A percentile compares a stretch with the other conserved stretches of the same genome.
phyloP scores from a whole-genome alignment of 805 yeast genomes.

The Cyberlindnera xylosilytica region DNA sequence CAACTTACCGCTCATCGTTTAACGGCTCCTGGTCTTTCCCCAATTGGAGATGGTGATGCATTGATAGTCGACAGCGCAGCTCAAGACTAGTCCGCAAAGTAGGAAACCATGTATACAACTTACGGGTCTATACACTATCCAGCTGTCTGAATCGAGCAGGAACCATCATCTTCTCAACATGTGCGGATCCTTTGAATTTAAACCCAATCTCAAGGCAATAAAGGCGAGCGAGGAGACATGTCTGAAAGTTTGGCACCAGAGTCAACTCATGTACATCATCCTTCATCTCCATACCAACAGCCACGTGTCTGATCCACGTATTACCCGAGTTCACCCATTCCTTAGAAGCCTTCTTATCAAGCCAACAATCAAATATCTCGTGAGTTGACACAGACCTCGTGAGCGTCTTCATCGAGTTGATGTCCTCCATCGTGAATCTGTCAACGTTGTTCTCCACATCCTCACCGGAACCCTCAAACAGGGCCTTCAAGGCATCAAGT shows the following conservation, averaged over 20 bases:
- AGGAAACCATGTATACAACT: too few species aligned
- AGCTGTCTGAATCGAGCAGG: constrained; percentile 37
- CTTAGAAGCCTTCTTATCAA: constrained; percentile 17
- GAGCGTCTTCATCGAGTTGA: constrained; percentile 22
- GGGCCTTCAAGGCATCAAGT: constrained; percentile 18
- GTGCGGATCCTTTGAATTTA: constrained; percentile 31
- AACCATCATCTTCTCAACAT: constrained; percentile 28
- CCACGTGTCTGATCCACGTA: constrained; percentile 25
- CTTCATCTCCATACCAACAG: constrained; percentile 39
- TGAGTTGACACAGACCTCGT: constrained; percentile 11
- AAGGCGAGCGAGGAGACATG: constrained; percentile 56
- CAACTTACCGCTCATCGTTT: too few species aligned
- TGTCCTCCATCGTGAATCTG: constrained; percentile 15
- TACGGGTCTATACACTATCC: too few species aligned
- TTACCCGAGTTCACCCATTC: constrained; percentile 8
- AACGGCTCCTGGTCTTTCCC: too few species aligned
- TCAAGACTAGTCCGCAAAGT: too few species aligned
- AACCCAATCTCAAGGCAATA: constrained; percentile 50
- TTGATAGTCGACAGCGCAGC: too few species aligned
- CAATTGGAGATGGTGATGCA: too few species aligned
- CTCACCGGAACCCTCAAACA: constrained; percentile 9
- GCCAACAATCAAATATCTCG: constrained; percentile 20
- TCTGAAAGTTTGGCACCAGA: constrained; percentile 60
- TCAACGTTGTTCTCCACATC: constrained; percentile 14
- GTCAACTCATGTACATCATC: constrained; percentile 48